These are phyloP conservation scores for Leccinum variabile DNA, from an alignment of 1,284 basidiomycete genomes.

Conservation along the genomic window DNA sequence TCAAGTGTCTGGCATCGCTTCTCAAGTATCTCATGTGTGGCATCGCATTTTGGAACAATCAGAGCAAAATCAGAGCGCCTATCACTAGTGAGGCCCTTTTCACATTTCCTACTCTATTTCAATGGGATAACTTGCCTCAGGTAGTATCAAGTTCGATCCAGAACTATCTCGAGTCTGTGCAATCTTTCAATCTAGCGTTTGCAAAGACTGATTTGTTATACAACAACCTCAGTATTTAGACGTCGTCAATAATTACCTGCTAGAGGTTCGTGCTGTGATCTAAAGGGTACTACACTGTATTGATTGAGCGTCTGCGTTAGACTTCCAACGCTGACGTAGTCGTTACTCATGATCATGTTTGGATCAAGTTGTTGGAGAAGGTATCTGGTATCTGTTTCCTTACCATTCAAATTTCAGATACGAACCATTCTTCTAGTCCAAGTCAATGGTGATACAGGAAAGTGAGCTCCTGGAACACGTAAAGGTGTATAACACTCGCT, in stretches of 20 bases:
- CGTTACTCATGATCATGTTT: conserved; percentile 5
- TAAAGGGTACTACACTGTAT: not conserved
- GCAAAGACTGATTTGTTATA: not conserved
- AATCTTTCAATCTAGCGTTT: not conserved
- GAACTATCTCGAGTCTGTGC: not conserved
- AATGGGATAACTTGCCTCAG: not conserved
- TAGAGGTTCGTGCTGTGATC: conserved; percentile 1
- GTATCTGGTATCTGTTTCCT: not conserved
- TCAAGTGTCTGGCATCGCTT: not conserved
- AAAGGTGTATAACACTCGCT: no score
- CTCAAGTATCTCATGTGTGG: not conserved
- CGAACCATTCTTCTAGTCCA: not conserved
- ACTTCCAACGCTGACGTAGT: not conserved
- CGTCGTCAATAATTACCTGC: conserved; percentile 4
- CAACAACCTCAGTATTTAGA: conserved; percentile 2
- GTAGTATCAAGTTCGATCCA: not conserved
- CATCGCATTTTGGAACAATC: not conserved
- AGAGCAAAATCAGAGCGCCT: not conserved
- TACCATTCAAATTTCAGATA: not conserved
- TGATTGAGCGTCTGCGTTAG: not conserved
- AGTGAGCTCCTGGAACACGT: no score
- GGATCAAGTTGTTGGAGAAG: conserved; percentile 1
- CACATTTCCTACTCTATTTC: not conserved
- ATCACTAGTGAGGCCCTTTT: not conserved
- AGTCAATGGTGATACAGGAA: not conserved